Evolutionary conservation across 2,329 filamentous ascomycete genomes (phyloP).

Genomic region (Endothia cerciana): DNA sequence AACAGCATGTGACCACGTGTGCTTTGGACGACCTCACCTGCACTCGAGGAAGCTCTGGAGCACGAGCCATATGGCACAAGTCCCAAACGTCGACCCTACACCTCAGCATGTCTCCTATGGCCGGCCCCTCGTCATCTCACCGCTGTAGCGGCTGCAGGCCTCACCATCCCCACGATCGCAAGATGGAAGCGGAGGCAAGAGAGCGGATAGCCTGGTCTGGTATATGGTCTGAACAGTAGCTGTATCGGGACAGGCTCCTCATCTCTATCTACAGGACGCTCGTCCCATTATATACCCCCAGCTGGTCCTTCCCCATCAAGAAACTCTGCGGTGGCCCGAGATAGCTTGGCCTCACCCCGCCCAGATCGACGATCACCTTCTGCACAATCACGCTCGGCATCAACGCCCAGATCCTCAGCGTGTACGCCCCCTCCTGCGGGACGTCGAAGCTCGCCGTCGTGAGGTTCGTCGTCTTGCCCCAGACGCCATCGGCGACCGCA

Average conservation of each 20-base stretch:
- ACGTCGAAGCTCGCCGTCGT: slow-evolving; percentile 51
- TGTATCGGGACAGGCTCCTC: neutral
- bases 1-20: slow-evolving; percentile 1
- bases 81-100: neutral
- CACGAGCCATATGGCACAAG: neutral
- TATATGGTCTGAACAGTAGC: neutral
- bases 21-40: neutral
- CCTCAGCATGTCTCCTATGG: neutral
- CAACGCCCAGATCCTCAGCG: slow-evolving; percentile 54
- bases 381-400: slow-evolving; percentile 58
- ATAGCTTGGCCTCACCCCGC: slow-evolving; percentile 57
- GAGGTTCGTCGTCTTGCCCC: slow-evolving; percentile 49
- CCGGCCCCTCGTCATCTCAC: neutral
- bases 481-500: slow-evolving; percentile 50
- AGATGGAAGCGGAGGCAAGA: no score
- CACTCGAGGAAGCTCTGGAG: neutral
- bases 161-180: no score
- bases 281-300: slow-evolving; percentile 43
- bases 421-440: slow-evolving; percentile 49
- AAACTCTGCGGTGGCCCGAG: slow-evolving; percentile 62
- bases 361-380: slow-evolving; percentile 60
- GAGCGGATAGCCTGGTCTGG: no score
- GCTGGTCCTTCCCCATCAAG: slow-evolving; percentile 45
- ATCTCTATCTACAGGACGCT: slow-evolving; percentile 31
- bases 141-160: no score